These are phyloP conservation scores for Seminavis robusta DNA, from an alignment of 108 stramenopile species.

Conservation along the genomic window DNA sequence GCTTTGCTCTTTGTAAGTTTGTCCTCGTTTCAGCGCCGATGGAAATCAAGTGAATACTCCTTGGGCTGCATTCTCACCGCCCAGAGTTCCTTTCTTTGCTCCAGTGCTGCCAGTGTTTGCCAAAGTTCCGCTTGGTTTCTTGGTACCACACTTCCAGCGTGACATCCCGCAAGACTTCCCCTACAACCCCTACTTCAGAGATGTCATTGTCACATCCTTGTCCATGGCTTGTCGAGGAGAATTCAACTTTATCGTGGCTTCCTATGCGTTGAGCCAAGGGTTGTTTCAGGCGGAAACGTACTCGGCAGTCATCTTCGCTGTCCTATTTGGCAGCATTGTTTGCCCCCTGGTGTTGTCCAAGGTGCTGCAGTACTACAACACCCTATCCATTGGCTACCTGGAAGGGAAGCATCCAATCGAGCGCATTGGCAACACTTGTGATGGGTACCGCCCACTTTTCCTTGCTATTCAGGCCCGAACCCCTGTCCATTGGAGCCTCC, in stretches of 20 bases:
- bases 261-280: constrained; percentile 42
- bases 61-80: too few relatives aligned
- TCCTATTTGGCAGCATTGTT: constrained; percentile 29
- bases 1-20: constrained; percentile 22
- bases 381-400: constrained; percentile 13
- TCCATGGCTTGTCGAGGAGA: constrained; percentile 48
- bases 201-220: constrained; percentile 28
- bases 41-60: too few relatives aligned
- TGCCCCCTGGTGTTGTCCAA: constrained; percentile 28
- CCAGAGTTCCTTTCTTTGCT: neutral
- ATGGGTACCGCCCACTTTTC: constrained; percentile 27
- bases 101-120: constrained; percentile 11
- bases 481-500: constrained; percentile 26
- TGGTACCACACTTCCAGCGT: constrained; percentile 8
- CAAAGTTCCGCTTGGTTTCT: constrained; percentile 8
- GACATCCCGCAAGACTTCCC: constrained; percentile 11
- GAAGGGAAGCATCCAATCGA: constrained; percentile 20
- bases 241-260: constrained; percentile 46
- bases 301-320: constrained; percentile 35
- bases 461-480: constrained; percentile 32
- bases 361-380: constrained; percentile 43
- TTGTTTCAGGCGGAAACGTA: constrained; percentile 29
- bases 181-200: constrained; percentile 12
- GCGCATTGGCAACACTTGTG: constrained; percentile 7
- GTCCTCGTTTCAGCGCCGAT: neutral